Evolutionary conservation across 2,329 filamentous ascomycete species (phyloP).

Genomic region (Chrysosporium keratinophilum): DNA sequence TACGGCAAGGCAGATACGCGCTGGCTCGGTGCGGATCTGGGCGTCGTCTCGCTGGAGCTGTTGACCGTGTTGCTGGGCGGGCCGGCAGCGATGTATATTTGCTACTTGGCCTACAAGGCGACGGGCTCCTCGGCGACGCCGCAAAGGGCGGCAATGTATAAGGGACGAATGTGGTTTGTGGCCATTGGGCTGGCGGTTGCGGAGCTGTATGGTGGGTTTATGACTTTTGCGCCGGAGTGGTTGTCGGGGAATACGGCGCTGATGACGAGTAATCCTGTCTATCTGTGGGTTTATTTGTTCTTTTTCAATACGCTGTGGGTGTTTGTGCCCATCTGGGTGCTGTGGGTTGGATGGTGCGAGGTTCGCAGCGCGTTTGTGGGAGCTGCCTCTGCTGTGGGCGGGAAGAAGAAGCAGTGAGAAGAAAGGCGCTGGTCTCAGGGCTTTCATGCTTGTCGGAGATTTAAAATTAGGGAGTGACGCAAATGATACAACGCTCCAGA

Average conservation of each 20-base stretch:
- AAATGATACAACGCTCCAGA: no score
- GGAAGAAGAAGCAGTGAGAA: conserved; percentile 8
- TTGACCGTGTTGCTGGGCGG: conserved; percentile 52
- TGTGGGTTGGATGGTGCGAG: conserved; percentile 43
- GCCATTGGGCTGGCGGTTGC: conserved; percentile 50
- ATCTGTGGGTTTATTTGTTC: conserved; percentile 52
- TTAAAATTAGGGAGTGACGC: no score
- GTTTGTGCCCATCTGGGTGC: conserved; percentile 47
- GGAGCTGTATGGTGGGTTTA: conserved; percentile 54
- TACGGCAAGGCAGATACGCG: conserved; percentile 54
- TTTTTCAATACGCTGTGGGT: conserved; percentile 59
- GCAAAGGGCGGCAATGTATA: conserved; percentile 27
- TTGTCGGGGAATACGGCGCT: conserved; percentile 48
- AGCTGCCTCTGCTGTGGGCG: conserved; percentile 11
- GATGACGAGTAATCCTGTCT: conserved; percentile 51
- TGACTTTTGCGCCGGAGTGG: conserved; percentile 59
- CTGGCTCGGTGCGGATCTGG: conserved; percentile 51
- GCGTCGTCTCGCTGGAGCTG: conserved; percentile 50
- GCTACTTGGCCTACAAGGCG: conserved; percentile 39
- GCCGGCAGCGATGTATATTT: conserved; percentile 49
- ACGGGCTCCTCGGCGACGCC: conserved; percentile 4
- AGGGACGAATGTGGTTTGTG: conserved; percentile 43
- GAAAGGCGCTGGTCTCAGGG: background rate
- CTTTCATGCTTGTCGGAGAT: no score
- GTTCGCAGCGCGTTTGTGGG: conserved; percentile 30